These are phyloP conservation scores for Podila epigama DNA, from an alignment of 192 early-diverging fungal species.

Conservation along the genomic window DNA sequence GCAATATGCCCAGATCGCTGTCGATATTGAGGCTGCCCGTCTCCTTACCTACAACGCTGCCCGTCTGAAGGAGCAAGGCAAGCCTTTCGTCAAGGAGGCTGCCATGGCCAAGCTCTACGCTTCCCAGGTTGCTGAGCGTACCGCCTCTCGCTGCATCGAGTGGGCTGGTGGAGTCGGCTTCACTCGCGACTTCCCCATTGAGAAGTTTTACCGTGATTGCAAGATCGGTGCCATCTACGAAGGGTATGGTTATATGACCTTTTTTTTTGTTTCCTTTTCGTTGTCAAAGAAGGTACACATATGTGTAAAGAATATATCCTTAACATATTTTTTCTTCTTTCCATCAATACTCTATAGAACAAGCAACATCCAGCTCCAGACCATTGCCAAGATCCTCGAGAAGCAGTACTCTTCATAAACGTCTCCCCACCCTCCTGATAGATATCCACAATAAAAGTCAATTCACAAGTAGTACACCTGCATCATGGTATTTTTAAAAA, in stretches of 20 bases:
- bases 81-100: conserved; percentile 92
- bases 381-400: conserved; percentile 72
- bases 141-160: conserved; percentile 90
- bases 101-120: conserved; percentile 99
- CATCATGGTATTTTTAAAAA: no score
- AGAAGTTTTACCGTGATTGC: conserved; percentile 96
- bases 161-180: conserved; percentile 99
- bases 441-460: neutral
- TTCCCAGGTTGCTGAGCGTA: conserved; percentile 92
- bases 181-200: conserved; percentile 87
- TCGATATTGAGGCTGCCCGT: conserved; percentile 96
- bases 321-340: neutral
- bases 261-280: neutral
- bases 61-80: conserved; percentile 91
- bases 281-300: no score
- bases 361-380: conserved; percentile 97
- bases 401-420: conserved; percentile 49
- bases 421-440: no score
- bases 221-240: conserved; percentile 99
- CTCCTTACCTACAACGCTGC: conserved; percentile 98
- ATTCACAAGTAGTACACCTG: neutral
- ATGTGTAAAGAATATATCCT: no score
- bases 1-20: conserved; percentile 79
- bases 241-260: conserved; percentile 41
- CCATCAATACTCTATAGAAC: conserved; percentile 54